Conservation (phyloP, 2,329 filamentous ascomycete genomes). For the Penicillium olsonii region DNA sequence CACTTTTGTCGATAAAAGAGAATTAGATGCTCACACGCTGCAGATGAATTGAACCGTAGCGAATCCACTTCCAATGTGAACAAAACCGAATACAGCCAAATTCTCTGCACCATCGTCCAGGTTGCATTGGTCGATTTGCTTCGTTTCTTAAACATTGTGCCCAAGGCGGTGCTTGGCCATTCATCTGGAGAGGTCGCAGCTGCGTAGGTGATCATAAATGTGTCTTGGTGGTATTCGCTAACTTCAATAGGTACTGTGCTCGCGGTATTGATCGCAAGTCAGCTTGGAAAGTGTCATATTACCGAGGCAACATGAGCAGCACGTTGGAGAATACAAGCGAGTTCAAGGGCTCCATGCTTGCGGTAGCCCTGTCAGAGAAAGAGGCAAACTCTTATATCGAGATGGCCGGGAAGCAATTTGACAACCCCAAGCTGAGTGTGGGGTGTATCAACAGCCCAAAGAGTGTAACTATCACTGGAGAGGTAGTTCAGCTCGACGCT, state of each 20-base stretch:
- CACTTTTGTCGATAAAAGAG: not conserved
- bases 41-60: not conserved
- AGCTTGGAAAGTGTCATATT: constrained; percentile 20
- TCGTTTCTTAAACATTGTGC: constrained; percentile 10
- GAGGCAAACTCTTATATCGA: not conserved
- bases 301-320: constrained; percentile 15
- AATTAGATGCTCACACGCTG: not conserved
- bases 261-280: constrained; percentile 15
- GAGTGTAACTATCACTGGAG: constrained; percentile 7
- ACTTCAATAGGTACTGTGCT: constrained; percentile 1
- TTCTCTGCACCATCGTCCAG: constrained; percentile 27
- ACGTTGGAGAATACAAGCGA: not conserved
- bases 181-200: constrained; percentile 29
- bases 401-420: not conserved
- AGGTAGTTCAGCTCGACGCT: constrained; percentile 3
- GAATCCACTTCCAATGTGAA: constrained; percentile 14
- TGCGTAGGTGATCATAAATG: constrained; percentile 15
- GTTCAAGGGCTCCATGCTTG: constrained; percentile 3
- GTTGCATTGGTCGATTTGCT: constrained; percentile 26
- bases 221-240: not conserved
- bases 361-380: not conserved
- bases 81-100: constrained; percentile 21
- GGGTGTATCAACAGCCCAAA: constrained; percentile 10
- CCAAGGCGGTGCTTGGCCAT: constrained; percentile 24
- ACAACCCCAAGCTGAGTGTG: not conserved